Evolutionary conservation across 441 rosid species (phyloP).

Genomic region (Geranium incanum): DNA sequence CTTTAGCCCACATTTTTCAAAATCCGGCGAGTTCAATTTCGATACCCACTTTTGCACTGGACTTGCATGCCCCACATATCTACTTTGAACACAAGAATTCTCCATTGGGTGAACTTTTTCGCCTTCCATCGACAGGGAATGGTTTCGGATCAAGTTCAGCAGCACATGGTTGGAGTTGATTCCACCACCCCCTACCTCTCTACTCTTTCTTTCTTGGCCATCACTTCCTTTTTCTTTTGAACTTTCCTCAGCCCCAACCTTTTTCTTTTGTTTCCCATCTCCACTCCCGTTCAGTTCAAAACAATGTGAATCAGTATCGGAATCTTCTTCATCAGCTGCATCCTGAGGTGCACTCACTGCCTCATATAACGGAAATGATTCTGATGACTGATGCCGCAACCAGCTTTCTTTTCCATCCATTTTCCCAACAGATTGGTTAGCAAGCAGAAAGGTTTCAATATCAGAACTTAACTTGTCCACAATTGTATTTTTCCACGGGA

Average conservation of each 20-base stretch:
- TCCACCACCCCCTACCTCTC: conserved; percentile 32
- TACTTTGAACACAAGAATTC: conserved; percentile 57
- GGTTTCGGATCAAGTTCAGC: conserved; percentile 44
- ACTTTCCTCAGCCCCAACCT: background rate
- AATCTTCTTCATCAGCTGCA: conserved; percentile 54
- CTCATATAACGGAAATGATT: conserved; percentile 61
- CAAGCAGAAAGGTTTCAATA: conserved; percentile 65
- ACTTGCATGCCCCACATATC: conserved; percentile 51
- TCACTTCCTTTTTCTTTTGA: too few relatives aligned
- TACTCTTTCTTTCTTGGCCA: conserved; percentile 26
- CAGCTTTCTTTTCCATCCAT: conserved; percentile 23
- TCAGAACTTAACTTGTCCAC: conserved; percentile 62
- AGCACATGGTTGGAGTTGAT: conserved; percentile 36
- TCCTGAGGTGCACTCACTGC: conserved; percentile 56
- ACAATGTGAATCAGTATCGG: conserved; percentile 62
- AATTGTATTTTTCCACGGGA: conserved; percentile 30
- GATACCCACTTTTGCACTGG: conserved; percentile 77
- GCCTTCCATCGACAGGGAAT: conserved; percentile 53
- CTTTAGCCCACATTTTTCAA: conserved; percentile 36
- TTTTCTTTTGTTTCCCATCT: conserved; percentile 18
- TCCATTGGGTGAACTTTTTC: conserved; percentile 35
- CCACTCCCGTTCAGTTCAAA: conserved; percentile 62
- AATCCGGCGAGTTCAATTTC: conserved; percentile 37
- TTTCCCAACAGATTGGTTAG: conserved; percentile 33
- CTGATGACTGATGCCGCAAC: conserved; percentile 55